These are phyloP conservation scores for Hypocreales sp. DNA, from an alignment of 2,329 filamentous ascomycete species.

Conservation along the genomic window DNA sequence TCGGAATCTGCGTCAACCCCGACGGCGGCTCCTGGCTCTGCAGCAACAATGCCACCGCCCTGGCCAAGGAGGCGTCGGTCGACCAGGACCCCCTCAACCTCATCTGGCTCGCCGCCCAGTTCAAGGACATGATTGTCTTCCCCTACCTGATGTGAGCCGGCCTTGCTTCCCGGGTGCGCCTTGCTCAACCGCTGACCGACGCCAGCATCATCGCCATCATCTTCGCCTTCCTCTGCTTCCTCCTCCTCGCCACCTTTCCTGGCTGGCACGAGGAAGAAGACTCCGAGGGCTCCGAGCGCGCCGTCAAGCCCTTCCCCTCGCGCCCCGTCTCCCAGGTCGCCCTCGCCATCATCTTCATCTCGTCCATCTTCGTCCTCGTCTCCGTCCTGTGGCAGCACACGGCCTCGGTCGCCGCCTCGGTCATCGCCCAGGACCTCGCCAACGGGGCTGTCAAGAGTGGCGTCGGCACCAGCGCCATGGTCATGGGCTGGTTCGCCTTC, in stretches of 20 bases:
- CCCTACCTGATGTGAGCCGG: conserved; percentile 75
- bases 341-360: conserved; percentile 77
- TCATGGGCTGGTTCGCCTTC: conserved; percentile 95
- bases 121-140: conserved; percentile 97
- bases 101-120: conserved; percentile 92
- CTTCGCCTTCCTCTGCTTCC: conserved; percentile 89
- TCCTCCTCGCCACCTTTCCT: conserved; percentile 90
- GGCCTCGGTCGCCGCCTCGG: conserved; percentile 84
- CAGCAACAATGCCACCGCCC: conserved; percentile 88
- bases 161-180: neutral
- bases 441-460: conserved; percentile 79
- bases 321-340: conserved; percentile 85
- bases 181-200: no score
- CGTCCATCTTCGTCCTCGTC: conserved; percentile 57
- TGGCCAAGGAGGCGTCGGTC: conserved; percentile 76
- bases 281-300: conserved; percentile 64
- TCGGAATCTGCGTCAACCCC: conserved; percentile 90
- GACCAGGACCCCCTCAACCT: conserved; percentile 94
- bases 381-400: conserved; percentile 83
- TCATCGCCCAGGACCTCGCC: conserved; percentile 83
- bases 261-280: conserved; percentile 92
- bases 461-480: conserved; percentile 90
- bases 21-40: conserved; percentile 87
- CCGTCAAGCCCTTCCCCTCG: conserved; percentile 89
- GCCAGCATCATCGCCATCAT: conserved; percentile 88